Base-by-base conservation (phyloP, 1,284 basidiomycete species). In the Cryptococcus jaspeensis region DNA sequence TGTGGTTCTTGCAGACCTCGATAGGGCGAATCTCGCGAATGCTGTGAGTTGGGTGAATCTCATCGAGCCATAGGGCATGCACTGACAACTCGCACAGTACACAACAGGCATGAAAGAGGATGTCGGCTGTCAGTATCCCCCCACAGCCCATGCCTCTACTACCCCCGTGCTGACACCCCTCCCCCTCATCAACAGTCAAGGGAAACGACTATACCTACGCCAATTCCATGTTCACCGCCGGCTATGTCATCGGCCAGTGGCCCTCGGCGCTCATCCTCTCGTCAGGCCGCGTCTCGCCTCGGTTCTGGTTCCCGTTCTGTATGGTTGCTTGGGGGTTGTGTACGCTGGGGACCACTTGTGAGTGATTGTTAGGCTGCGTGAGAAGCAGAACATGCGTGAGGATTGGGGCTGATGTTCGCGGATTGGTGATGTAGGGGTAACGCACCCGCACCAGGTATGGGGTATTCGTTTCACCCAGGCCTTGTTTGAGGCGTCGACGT, bases 281-380 rank as follows among this genome's bases (percentile, higher is more conserved):
- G 0, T 72, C 70, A 0, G 67, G 67, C 0, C 56, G 72, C 1
- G 63, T 74, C 35, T 62, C 65, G 3, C 67, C 72, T 5, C 52
- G 70, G 12, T 52, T 73, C 53, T 72, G 67, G 69, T 72, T 74
- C 58, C 72, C 72, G 2, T 68, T 70, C 53, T 73, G 71, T 50
- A 63, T 64, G 37, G 41, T 60, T 18, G 57, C 56, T 12, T 73
- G 71, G 70, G 72, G 72, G 8, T 11, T 72, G 12, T 66, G 65
- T 47, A 69, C 66, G 18, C 49, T 70, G 2, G 66, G 55, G n/a
- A 37, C 58, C 16, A 61, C 63, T 16, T 65, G 64, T 64, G 36
- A 53, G 63, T 58, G n/a, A n/a, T n/a, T n/a, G n/a, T n/a, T n/a
- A n/a, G n/a, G n/a, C n/a, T n/a, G n/a, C n/a, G n/a, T n/a, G n/a